These are phyloP conservation scores for Hyaloperonospora brassicae DNA, from an alignment of 352 stramenopile genomes.

Conservation along the genomic window DNA sequence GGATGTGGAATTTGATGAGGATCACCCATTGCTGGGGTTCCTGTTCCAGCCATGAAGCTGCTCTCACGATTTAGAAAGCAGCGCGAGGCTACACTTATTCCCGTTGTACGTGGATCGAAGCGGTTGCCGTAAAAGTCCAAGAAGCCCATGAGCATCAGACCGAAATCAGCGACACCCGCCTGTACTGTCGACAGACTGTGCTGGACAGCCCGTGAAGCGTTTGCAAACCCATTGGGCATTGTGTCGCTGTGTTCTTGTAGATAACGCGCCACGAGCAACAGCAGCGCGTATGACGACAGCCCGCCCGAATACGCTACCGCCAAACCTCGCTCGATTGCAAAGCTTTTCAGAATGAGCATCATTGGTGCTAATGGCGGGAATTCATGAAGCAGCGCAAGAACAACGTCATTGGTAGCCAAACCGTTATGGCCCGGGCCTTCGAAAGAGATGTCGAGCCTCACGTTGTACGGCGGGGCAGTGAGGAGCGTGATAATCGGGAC, in stretches of 20 bases:
- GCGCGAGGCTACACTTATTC: slow-evolving; percentile 80
- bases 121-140: slow-evolving; percentile 96
- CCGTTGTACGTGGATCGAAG: slow-evolving; percentile 86
- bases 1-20: slow-evolving; percentile 36
- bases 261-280: slow-evolving; percentile 93
- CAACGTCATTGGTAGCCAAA: slow-evolving; percentile 90
- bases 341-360: slow-evolving; percentile 95
- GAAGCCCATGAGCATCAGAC: slow-evolving; percentile 93
- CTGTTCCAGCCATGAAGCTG: slow-evolving; percentile 27
- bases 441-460: slow-evolving; percentile 94
- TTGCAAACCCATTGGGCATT: slow-evolving; percentile 53
- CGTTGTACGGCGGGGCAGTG: slow-evolving; percentile 65
- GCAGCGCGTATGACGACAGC: slow-evolving; percentile 92
- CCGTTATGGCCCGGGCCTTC: slow-evolving; percentile 94
- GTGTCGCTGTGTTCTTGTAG: slow-evolving; percentile 80
- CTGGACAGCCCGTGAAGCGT: slow-evolving; percentile 47
- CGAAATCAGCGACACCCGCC: slow-evolving; percentile 78
- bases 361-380: slow-evolving; percentile 92
- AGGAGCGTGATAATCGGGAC: slow-evolving; percentile 96
- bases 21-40: slow-evolving; percentile 18
- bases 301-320: slow-evolving; percentile 94
- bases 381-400: slow-evolving; percentile 88
- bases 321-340: slow-evolving; percentile 88
- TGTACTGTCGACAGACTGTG: slow-evolving; percentile 57
- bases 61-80: slow-evolving; percentile 79